Percentiles rank a stretch among this genome's conserved stretches.
Evolutionary conservation across 306 rosid genomes (phyloP).

Genomic region (Quercus bicolor): DNA sequence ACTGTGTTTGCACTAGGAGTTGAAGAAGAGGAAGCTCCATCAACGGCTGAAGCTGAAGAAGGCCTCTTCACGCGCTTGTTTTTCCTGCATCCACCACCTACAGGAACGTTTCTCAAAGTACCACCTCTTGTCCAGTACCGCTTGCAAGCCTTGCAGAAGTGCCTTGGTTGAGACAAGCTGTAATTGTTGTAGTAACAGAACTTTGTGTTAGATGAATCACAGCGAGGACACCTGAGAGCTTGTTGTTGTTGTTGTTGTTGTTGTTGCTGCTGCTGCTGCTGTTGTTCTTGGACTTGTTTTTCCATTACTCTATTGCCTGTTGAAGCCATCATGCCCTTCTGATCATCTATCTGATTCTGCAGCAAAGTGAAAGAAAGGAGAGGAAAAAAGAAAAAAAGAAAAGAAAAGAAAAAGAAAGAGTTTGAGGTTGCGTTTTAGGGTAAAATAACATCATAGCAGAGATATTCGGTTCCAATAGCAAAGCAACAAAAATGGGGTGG

Average conservation of each 20-base stretch:
- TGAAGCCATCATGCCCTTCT: conserved; percentile 48
- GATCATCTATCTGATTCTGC: conserved; percentile 52
- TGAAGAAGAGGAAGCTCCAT: conserved; percentile 42
- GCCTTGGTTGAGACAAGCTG: conserved; percentile 90
- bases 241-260: conserved; percentile 24
- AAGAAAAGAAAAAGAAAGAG: conserved; percentile 18
- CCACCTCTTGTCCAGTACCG: conserved; percentile 98
- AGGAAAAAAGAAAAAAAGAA: background rate
- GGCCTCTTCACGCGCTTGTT: conserved; percentile 77
- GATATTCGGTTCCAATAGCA: conserved; percentile 84
- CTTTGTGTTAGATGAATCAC: conserved; percentile 91
- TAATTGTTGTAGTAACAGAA: conserved; percentile 97
- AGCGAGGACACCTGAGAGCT: conserved; percentile 80
- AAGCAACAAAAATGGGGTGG: conserved; percentile 69
- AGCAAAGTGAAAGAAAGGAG: background rate
- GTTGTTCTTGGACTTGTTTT: conserved; percentile 51
- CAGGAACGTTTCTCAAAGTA: conserved; percentile 87
- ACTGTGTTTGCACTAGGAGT: conserved; percentile 31
- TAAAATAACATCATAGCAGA: conserved; percentile 45
- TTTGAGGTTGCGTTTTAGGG: conserved; percentile 42
- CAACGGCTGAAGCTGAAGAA: conserved; percentile 15
- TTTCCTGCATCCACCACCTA: conserved; percentile 85
- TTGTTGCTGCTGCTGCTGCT: conserved; percentile 25
- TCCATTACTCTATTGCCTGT: conserved; percentile 45
- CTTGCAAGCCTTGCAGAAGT: conserved; percentile 97